These are phyloP conservation scores for Pseudognaphalium luteoalbum DNA, from an alignment of 129 eudicot genomes.

Conservation along the genomic window DNA sequence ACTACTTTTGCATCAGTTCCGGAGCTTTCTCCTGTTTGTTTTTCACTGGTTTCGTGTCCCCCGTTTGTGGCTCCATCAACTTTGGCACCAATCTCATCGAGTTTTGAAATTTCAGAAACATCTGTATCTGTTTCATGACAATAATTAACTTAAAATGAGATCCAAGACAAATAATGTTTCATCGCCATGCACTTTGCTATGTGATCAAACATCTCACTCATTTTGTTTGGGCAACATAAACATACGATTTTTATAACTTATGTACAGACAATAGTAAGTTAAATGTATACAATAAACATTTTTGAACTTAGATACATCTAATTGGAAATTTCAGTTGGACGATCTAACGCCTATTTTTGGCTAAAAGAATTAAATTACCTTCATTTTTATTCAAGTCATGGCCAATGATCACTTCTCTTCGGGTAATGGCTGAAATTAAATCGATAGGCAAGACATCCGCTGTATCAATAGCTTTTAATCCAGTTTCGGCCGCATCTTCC, in stretches of 20 bases:
- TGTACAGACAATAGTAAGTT: no score
- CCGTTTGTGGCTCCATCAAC: not conserved
- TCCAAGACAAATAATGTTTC: not conserved
- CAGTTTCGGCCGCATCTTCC: slow-evolving; percentile 2
- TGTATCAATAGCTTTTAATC: slow-evolving; percentile 6
- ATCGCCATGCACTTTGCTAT: not conserved
- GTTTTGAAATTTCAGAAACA: slow-evolving; percentile 13
- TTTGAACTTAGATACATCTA: not conserved
- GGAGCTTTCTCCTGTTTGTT: slow-evolving; percentile 23
- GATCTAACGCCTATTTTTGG: not conserved
- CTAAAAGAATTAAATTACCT: slow-evolving; percentile 20
- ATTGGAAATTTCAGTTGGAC: not conserved
- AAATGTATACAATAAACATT: not conserved
- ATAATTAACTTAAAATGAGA: not conserved
- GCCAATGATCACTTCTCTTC: not conserved
- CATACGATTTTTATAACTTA: no score
- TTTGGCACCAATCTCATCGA: not conserved
- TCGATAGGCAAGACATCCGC: not conserved
- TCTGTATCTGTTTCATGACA: not conserved
- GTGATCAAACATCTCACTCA: not conserved
- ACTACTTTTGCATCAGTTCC: slow-evolving; percentile 25
- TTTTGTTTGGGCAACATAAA: not conserved
- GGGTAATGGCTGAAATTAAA: slow-evolving; percentile 1
- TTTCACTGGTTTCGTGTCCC: not conserved
- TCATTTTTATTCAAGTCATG: not conserved